A percentile compares a stretch with the other conserved stretches of the same genome.
Evolutionary conservation across 164 flowering plant species (phyloP).

Genomic region (Aristolochia contorta): DNA sequence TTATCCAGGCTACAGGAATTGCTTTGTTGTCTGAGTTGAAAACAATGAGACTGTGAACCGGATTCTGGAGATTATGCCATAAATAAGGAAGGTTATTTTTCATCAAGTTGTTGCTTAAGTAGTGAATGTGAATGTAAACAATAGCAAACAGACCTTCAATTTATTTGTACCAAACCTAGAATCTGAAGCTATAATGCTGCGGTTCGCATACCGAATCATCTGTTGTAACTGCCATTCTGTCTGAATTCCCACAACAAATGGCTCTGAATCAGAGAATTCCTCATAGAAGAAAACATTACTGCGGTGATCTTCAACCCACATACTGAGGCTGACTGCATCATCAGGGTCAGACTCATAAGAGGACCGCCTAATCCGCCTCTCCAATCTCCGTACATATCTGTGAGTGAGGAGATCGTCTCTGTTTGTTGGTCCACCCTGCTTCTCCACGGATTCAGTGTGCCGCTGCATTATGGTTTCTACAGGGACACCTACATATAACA

Average conservation of each 20-base stretch:
- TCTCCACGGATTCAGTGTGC: constrained; percentile 77
- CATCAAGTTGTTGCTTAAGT: not conserved
- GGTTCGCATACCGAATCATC: constrained; percentile 88
- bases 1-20: constrained; percentile 94
- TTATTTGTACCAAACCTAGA: constrained; percentile 87
- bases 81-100: constrained; percentile 16
- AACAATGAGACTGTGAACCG: constrained; percentile 81
- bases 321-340: constrained; percentile 63
- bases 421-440: constrained; percentile 79
- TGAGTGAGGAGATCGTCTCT: constrained; percentile 91
- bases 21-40: constrained; percentile 87
- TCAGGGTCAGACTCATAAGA: constrained; percentile 68
- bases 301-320: constrained; percentile 84
- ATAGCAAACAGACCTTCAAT: constrained; percentile 51
- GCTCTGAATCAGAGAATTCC: constrained; percentile 71
- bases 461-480: constrained; percentile 98
- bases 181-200: constrained; percentile 68
- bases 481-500: constrained; percentile 81
- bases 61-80: constrained; percentile 38
- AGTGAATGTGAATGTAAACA: not conserved
- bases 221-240: constrained; percentile 99
- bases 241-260: constrained; percentile 79
- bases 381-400: constrained; percentile 81
- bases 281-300: constrained; percentile 70
- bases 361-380: constrained; percentile 80